Conservation (phyloP, 129 eudicot species). For the Tanacetum coccineum region DNA sequence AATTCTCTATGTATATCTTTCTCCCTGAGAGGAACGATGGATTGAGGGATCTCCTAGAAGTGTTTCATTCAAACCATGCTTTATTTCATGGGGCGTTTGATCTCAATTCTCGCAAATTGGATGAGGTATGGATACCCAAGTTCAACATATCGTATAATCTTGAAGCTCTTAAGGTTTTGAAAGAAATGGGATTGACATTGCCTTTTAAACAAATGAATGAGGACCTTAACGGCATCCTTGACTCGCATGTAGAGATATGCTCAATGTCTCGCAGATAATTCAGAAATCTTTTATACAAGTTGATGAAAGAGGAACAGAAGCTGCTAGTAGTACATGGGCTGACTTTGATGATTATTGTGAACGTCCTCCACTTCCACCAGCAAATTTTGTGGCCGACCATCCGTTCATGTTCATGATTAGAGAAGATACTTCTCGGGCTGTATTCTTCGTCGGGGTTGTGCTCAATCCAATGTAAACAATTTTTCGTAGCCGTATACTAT, state of each 20-base stretch:
- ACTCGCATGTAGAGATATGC: neutral
- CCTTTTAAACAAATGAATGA: neutral
- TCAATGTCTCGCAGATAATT: neutral
- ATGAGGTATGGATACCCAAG: slow-evolving; percentile 1
- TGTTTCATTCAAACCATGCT: neutral
- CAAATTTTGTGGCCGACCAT: too few relatives aligned
- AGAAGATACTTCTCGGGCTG: too few relatives aligned
- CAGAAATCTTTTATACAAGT: slow-evolving; percentile 1
- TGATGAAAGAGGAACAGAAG: neutral
- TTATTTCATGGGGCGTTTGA: neutral
- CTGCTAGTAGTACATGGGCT: neutral
- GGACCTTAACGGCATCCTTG: neutral
- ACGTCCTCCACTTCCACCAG: too few relatives aligned
- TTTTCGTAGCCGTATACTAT: too few relatives aligned
- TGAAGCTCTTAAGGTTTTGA: neutral
- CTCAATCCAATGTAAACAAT: too few relatives aligned
- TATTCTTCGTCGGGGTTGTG: too few relatives aligned
- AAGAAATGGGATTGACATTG: neutral
- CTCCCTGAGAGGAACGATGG: neutral
- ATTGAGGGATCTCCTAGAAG: neutral
- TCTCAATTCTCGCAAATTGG: neutral
- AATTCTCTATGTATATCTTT: slow-evolving; percentile 1
- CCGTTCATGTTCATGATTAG: too few relatives aligned
- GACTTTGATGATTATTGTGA: too few relatives aligned
- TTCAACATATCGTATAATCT: neutral